Evolutionary conservation across 495 filamentous ascomycete species (phyloP), one percentile per base, ranked within the genome.

Genomic region (Trichoderma virens): DNA sequence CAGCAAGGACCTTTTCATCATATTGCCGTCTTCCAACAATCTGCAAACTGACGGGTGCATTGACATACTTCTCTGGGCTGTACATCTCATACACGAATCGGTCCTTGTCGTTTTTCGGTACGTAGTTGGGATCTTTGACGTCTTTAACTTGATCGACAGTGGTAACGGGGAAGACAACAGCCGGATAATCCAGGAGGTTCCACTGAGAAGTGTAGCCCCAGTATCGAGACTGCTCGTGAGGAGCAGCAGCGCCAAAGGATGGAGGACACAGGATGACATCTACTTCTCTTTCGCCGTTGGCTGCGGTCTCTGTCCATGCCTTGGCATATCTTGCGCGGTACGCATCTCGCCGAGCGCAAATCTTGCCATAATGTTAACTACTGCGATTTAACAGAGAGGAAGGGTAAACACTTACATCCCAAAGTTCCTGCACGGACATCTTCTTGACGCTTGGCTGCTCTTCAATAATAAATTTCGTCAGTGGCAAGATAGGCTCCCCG

Each of bases 261-360:
- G 81, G 78, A 5, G 87, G 85, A 59, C 81, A 82, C 1, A 91
- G 74, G 39, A 91, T 83, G 4, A 85, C 86, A 75, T 90, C 87
- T 0, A 87, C 79, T 9, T 63, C 67, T 32, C 35, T 28, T 13
- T 16, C 34, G 35, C 67, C 64, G 41, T 62, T 61, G 59, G 20
- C 62, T 31, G 6, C 64, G 13, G 39, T 65, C 41, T 28, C 45
- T 47, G 35, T 62, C 67, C 69, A 71, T 5, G 63, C 61, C 23
- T 67, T 67, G 4, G 67, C 67, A 39, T 71, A 69, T 34, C 64
- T 65, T 34, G 66, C 68, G n/a, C 69, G 35, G 54, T 71, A 71
- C 7, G 65, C 65, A 56, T 88, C 83, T 11, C 85, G 79, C 65
- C 77, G 65, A 20, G 66, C 62, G n/a, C 35, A 47, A 3, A 62